Base-by-base conservation (phyloP, 2,329 filamentous ascomycete genomes). In the Epichloe gansuensis region DNA sequence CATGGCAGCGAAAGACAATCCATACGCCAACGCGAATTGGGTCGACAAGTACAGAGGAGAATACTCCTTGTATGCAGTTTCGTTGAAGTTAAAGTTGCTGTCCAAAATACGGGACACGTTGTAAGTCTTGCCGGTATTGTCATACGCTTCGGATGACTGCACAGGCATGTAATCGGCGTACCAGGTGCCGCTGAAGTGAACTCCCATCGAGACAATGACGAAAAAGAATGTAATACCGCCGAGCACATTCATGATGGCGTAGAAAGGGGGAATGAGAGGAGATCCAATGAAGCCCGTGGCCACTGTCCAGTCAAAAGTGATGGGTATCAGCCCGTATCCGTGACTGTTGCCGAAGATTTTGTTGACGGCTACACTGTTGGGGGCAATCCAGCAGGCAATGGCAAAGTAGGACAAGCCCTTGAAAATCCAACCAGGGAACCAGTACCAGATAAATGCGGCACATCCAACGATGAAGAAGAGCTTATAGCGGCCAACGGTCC, bases 1-100 rank as follows among this genome's bases (percentile, higher is more conserved):
- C 31, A 85, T 74, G 23, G 81, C 78, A n/a, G 83, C 83, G 60
- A 86, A 86, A 0, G 78, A 80, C 11, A 85, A 68, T 1, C 81
- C 82, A 58, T 86, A 81, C 7, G 71, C 68, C 39, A 81, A 63
- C 2, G 75, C 74, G 54, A 79, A 86, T 54, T 83, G 81, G 0
- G 81, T 75, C 2, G 80, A 74, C 21, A 86, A 69, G 60, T 78
- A 85, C 4, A 85, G 71, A 1, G 82, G 82, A 21, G 82, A 85
- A 63, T 86, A 85, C 23, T 70, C 68, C 55, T 75, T 69, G 64
- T 86, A 86, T 13, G 77, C 77, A 3, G 71, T 73, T 58, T 75
- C 73, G 62, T 85, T 76, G 53, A 86, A 77, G n/a, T 75, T 70
- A 51, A 72, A 68, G 56, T 81, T 70, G 4, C 66, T 57, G 51